These are phyloP conservation scores for Lumnitzera littorea DNA, from an alignment of 345 rosid species.

Conservation along the genomic window DNA sequence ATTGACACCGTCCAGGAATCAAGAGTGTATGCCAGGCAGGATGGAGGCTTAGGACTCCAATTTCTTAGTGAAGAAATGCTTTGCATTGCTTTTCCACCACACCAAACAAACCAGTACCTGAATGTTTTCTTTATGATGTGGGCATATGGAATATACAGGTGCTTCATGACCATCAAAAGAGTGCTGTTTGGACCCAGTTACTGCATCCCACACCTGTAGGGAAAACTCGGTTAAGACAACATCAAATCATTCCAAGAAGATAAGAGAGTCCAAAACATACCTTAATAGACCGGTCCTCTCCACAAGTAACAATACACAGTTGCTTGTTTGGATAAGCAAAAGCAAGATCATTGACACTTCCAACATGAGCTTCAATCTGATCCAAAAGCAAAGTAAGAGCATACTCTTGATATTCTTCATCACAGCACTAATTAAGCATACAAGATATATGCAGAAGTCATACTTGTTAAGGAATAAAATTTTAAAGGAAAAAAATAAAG, in stretches of 20 bases:
- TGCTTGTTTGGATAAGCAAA: slow-evolving; percentile 74
- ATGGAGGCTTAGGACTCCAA: no score
- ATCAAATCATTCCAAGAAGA: slow-evolving; percentile 2
- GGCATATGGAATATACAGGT: slow-evolving; percentile 75
- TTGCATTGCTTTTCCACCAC: neutral
- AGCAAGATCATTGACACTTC: slow-evolving; percentile 81
- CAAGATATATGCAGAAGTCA: slow-evolving; percentile 1
- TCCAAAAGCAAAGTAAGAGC: slow-evolving; percentile 5
- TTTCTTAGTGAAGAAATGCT: no score
- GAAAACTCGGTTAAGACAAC: slow-evolving; percentile 7
- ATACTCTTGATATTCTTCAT: neutral
- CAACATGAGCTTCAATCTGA: slow-evolving; percentile 85
- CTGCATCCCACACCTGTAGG: slow-evolving; percentile 83
- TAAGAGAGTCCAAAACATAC: slow-evolving; percentile 25
- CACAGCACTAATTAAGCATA: no score
- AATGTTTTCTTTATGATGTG: slow-evolving; percentile 76
- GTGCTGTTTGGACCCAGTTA: slow-evolving; percentile 41
- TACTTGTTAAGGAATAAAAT: neutral
- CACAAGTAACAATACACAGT: slow-evolving; percentile 64
- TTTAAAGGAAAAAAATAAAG: neutral
- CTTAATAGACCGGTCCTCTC: slow-evolving; percentile 75
- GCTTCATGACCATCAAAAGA: slow-evolving; percentile 84
- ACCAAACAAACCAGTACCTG: slow-evolving; percentile 38
- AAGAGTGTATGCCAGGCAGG: neutral
- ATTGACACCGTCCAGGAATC: neutral